Base-by-base conservation (phyloP, 805 yeast species). In the Starmerella sirachaensis region DNA sequence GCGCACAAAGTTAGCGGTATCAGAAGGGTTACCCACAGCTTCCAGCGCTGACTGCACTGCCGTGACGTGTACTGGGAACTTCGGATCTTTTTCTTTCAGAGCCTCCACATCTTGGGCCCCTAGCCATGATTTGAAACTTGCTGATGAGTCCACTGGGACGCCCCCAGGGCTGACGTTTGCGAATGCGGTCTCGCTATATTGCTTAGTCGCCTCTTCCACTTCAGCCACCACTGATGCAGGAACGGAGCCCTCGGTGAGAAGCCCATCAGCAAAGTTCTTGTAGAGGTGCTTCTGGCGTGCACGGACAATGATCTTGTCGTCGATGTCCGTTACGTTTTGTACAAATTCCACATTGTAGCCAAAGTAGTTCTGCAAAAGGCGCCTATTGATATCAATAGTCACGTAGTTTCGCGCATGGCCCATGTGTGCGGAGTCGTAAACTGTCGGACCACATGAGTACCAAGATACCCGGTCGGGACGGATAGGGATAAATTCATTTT, bases 371-470 rank as follows among this genome's bases (percentile, higher is more conserved):
- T 78, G 84, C 47, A 91, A 57, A 35, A 91, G 72, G 50, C 98
- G 71, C 58, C 98, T 75, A 57, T 85, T 81, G 56, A 91, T 84
- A 59, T 91, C 98, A 37, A 81, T 82, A 8, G 94, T 74, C 34
- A 91, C 97, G 54, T 91, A 91, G 62, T 91, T 91, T 60, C 98
- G 70, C 11, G 98, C 98, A 59, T 91, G 98, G 17, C 98, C 98
- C 96, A 91, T 85, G 56, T 91, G 98, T 36, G 86, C 74, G 23
- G 91, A 75, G 60, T 91, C 94, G 56, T 91, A 91, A 12, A 91
- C 98, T 0, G 98, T 91, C 10, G 98, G 98, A 5, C 98, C 98
- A 69, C 98, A 91, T 41, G 85, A 81, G 64, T 91, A 91, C 98
- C 98, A 91, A 1, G 85, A 70, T 34, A 91, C 80, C 43, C 72